These are phyloP conservation scores for Leptodontidium sp. DNA, from an alignment of 2,329 filamentous ascomycete species.

Conservation along the genomic window DNA sequence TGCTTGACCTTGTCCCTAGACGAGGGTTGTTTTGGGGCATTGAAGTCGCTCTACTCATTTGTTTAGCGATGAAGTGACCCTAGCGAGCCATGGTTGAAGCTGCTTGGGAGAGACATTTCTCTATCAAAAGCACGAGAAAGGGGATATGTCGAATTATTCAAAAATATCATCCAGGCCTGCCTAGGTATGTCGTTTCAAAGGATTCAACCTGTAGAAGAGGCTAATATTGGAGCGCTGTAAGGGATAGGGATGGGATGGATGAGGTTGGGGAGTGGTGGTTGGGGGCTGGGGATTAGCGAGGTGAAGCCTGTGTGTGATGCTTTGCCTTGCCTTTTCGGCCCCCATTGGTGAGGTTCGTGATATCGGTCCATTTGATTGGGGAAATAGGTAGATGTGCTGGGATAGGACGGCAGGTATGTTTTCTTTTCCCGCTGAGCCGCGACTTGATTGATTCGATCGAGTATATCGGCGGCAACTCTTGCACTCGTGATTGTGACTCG, in stretches of 20 bases:
- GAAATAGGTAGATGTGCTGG: not conserved
- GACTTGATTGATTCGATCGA: not conserved
- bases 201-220: constrained; percentile 12
- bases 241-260: not conserved
- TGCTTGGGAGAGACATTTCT: not conserved
- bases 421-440: constrained; percentile 8
- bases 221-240: constrained; percentile 1
- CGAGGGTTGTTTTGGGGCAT: constrained; percentile 12
- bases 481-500: constrained; percentile 12
- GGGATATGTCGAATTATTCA: not conserved
- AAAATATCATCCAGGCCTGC: not conserved
- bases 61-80: not conserved
- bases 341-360: constrained; percentile 20
- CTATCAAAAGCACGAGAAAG: not conserved
- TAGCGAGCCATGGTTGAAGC: constrained; percentile 16
- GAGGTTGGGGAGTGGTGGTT: not conserved
- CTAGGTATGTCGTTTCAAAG: not conserved
- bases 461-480: constrained; percentile 11
- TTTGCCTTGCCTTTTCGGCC: constrained; percentile 4
- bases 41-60: not conserved
- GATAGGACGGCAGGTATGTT: not conserved
- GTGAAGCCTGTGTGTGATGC: not conserved
- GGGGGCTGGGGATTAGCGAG: not conserved
- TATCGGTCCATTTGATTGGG: not conserved
- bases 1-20: not conserved